These are phyloP conservation scores for Suillus sp. DNA, from an alignment of 768 basidiomycete species.

Conservation along the genomic window DNA sequence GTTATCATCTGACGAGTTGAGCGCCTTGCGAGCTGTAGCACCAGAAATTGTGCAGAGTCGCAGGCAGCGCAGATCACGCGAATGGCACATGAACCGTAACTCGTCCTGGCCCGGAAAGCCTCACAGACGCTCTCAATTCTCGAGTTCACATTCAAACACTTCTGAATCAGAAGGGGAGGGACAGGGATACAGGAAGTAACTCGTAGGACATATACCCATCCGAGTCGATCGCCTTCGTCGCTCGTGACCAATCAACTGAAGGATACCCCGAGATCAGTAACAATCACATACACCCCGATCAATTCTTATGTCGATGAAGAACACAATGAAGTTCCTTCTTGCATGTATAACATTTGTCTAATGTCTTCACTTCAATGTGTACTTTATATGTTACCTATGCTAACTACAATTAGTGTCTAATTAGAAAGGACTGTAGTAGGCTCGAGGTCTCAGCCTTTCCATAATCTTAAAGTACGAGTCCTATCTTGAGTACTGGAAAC, in stretches of 20 bases:
- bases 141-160: neutral
- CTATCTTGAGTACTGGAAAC: neutral
- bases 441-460: neutral
- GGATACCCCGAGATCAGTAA: conserved; percentile 1
- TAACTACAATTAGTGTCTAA: neutral
- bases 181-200: conserved; percentile 19
- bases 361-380: neutral
- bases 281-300: neutral
- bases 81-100: conserved; percentile 23
- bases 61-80: conserved; percentile 30
- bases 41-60: conserved; percentile 32
- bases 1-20: conserved; percentile 14
- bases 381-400: neutral
- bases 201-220: neutral
- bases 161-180: conserved; percentile 25
- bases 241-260: neutral
- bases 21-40: conserved; percentile 19
- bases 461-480: too few species aligned
- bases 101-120: conserved; percentile 10
- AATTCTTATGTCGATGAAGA: neutral
- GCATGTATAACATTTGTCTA: neutral
- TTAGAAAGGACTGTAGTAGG: neutral
- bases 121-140: neutral
- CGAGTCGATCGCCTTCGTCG: neutral
- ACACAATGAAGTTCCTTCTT: too few species aligned